Percentiles rank a stretch among this genome's conserved stretches.
phyloP scores from a whole-genome alignment of 805 yeast species.

The Zygoascus ofunaensis region DNA sequence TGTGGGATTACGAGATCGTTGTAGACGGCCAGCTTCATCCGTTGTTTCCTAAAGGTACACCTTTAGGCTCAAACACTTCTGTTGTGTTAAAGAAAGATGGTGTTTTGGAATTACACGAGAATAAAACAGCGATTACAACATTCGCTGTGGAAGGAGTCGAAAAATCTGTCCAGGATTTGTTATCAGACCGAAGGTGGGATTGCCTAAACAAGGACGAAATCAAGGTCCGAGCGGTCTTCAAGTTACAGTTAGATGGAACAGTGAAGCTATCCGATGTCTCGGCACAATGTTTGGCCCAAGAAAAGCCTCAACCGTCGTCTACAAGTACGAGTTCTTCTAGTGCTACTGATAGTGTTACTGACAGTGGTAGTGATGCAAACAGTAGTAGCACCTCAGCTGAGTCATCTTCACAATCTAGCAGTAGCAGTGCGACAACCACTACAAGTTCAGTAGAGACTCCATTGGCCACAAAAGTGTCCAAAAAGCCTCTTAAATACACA shows the following conservation, averaged over 20 bases:
- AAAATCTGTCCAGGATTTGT: conserved; percentile 20
- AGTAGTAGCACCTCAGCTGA: conserved; percentile 10
- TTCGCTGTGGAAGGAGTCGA: conserved; percentile 22
- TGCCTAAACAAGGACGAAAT: conserved; percentile 10
- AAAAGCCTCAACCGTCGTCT: not conserved
- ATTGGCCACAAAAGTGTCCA: conserved; percentile 5
- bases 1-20: conserved; percentile 39
- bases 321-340: conserved; percentile 6
- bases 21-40: conserved; percentile 21
- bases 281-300: conserved; percentile 13
- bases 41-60: conserved; percentile 43
- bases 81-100: conserved; percentile 31
- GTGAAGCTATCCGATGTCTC: conserved; percentile 12
- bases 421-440: conserved; percentile 4
- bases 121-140: conserved; percentile 29
- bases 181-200: conserved; percentile 16
- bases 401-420: not conserved
- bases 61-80: conserved; percentile 24
- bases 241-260: conserved; percentile 14
- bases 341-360: conserved; percentile 2
- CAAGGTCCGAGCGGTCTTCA: conserved; percentile 11
- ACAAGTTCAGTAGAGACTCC: conserved; percentile 14
- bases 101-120: conserved; percentile 32
- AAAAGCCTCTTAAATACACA: conserved; percentile 1
- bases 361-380: conserved; percentile 5